Conservation (phyloP, 108 stramenopile genomes). For the Skeletonema grethae region DNA sequence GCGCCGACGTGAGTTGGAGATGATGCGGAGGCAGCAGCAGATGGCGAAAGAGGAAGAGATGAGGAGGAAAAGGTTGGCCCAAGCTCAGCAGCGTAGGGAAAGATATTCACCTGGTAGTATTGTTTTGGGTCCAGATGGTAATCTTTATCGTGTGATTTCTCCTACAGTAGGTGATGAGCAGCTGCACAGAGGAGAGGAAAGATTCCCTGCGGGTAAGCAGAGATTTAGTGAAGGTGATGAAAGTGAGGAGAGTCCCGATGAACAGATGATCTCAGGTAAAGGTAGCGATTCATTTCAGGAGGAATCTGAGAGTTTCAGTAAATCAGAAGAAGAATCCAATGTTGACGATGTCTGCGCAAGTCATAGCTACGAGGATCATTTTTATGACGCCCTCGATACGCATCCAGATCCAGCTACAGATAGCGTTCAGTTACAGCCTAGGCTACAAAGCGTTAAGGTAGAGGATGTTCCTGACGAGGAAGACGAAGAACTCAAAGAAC, state of each 20-base stretch:
- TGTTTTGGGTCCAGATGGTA: not conserved
- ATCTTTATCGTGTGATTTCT: conserved; percentile 1
- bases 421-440: not conserved
- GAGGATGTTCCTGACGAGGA: conserved; percentile 70
- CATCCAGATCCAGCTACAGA: conserved; percentile 14
- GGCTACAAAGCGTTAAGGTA: conserved; percentile 28
- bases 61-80: not conserved
- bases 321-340: not conserved
- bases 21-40: conserved; percentile 6
- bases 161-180: not conserved
- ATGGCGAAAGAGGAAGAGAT: conserved; percentile 1
- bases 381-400: not conserved
- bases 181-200: not conserved
- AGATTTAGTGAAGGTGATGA: conserved; percentile 8
- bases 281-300: not conserved
- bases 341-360: not conserved
- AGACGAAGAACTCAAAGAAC: conserved; percentile 45
- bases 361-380: not conserved
- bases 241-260: not conserved
- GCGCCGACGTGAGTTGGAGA: conserved; percentile 4
- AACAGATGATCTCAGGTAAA: not conserved
- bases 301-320: not conserved
- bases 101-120: not conserved
- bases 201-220: not conserved
- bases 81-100: not conserved